Conservation (phyloP, 1,284 basidiomycete genomes). For the Ganoderma lingzhi region DNA sequence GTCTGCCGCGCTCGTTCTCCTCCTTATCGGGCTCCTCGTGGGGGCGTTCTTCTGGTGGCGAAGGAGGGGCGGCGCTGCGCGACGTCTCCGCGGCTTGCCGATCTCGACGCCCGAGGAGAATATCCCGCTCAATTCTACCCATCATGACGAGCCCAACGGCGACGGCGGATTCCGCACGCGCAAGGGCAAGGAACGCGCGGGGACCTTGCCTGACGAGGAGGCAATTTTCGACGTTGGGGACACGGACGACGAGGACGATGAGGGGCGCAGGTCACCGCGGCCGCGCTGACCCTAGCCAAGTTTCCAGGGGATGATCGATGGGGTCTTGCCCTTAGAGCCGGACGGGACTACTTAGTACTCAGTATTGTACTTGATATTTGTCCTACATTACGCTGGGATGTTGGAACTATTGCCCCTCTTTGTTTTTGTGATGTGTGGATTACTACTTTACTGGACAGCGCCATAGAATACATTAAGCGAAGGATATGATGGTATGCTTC, state of each 20-base stretch:
- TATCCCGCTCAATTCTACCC: constrained; percentile 58
- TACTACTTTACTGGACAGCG: neutral
- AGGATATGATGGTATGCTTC: neutral
- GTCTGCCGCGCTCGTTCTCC: constrained; percentile 83
- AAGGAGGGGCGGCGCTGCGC: constrained; percentile 52
- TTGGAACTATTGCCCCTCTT: neutral
- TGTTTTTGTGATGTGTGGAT: neutral
- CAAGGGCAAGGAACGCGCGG: constrained; percentile 53
- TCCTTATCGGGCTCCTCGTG: constrained; percentile 77
- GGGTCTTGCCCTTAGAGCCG: neutral
- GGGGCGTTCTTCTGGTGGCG: constrained; percentile 82
- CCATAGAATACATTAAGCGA: neutral
- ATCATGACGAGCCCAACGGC: constrained; percentile 31
- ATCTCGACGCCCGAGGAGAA: constrained; percentile 56
- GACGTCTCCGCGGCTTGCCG: constrained; percentile 45
- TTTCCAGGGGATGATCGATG: no score
- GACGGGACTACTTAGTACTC: neutral
- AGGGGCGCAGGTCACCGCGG: neutral
- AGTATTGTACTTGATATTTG: neutral
- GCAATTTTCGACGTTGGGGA: constrained; percentile 54
- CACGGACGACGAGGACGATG: neutral
- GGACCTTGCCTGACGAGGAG: constrained; percentile 37
- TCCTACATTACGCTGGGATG: neutral
- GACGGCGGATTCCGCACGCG: constrained; percentile 42
- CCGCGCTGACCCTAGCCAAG: neutral